Conservation (phyloP, 148 eudicot genomes). For the Diospyros lotus region DNA sequence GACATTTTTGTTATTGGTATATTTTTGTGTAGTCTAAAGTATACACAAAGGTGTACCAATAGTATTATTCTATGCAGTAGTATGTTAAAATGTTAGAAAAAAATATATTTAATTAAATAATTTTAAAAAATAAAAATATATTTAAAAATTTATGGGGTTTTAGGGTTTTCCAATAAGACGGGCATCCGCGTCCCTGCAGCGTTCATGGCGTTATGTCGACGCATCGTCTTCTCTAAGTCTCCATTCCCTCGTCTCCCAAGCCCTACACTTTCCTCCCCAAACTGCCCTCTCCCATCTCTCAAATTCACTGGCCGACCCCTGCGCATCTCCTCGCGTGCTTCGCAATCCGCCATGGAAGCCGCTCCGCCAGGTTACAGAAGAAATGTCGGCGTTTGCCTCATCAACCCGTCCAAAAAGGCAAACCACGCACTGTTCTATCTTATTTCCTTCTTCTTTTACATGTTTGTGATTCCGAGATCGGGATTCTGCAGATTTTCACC, state of each 20-base stretch:
- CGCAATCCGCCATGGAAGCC: conserved; percentile 57
- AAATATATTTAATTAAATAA: no score
- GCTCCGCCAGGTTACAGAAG: conserved; percentile 75
- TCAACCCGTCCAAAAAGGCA: conserved; percentile 73
- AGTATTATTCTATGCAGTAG: no score
- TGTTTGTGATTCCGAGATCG: background rate
- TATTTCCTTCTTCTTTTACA: background rate
- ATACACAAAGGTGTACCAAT: no score
- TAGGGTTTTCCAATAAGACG: no score
- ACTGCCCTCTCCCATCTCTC: conserved; percentile 18
- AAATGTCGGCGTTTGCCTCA: conserved; percentile 88
- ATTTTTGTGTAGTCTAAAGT: no score
- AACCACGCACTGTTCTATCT: no score
- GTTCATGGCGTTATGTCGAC: conserved; percentile 39
- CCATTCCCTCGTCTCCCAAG: conserved; percentile 13
- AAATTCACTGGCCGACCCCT: conserved; percentile 26
- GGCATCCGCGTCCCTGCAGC: no score
- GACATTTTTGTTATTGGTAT: no score
- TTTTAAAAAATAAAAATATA: no score
- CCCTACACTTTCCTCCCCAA: conserved; percentile 17
- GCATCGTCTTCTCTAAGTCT: conserved; percentile 17
- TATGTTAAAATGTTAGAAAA: no score
- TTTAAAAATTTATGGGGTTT: no score
- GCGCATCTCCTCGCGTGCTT: background rate
- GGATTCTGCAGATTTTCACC: conserved; percentile 54